Evolutionary conservation across 129 eudicot genomes (phyloP), one percentile per base, ranked within the genome.

Genomic region (Chrysanthemum lavandulifolium): DNA sequence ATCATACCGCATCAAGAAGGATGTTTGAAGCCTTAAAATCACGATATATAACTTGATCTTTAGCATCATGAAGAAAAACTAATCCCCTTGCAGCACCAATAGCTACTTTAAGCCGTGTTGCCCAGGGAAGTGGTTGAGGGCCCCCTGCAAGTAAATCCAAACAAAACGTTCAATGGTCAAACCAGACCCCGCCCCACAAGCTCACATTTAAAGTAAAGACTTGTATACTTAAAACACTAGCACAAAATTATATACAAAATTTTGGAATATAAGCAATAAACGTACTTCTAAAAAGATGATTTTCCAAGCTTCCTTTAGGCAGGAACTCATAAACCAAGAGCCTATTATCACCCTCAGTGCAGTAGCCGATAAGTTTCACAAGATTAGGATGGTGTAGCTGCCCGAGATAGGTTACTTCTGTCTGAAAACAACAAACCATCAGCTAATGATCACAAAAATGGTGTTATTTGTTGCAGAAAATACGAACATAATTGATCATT

Each of bases 291-390:
- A 92, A 89, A 4, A 92, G 78, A 85, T 92, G 98, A 81, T 92
- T 92, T 82, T 92, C 98, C 76, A 92, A 85, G 86, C 98, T 92
- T 71, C 98, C 98, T 77, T 87, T 92, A 27, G 96, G 92, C 98
- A 92, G 75, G 73, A 87, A 90, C 83, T 93, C 98, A 29, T 93
- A 93, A 10, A 89, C 98, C 83, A 92, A 78, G 36, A 92, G 96
- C 77, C 90, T 86, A 47, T 89, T 82, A 61, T 89, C 95, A 67
- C 96, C 98, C 16, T 93, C 98, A 0, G 83, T 75, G 58, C 98
- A 92, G 65, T 89, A 92, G 10, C 98, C 97, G 65, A 92, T 80
- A 72, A 92, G 98, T 69, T 89, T 92, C 33, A 92, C 98, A 45
- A 92, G 78, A 83, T 92, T 92, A 15, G 92, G 95, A 77, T 92